These are phyloP conservation scores for Penicillium cosmopolitanum DNA, from an alignment of 495 filamentous ascomycete genomes.

Conservation along the genomic window DNA sequence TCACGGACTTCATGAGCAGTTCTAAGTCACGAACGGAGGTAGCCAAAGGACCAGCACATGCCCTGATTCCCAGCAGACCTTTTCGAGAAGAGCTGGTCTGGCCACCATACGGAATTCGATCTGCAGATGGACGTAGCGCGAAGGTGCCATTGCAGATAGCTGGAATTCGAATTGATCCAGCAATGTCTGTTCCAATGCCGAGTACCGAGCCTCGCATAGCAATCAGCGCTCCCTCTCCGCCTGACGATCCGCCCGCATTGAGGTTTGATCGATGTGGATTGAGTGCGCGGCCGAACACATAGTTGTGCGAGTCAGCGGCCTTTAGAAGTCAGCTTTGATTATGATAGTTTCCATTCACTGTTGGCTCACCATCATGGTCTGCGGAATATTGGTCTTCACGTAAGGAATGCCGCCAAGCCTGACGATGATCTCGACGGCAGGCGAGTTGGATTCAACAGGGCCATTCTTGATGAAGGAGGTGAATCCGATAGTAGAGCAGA, in stretches of 20 bases:
- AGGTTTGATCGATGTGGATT: slow-evolving; percentile 56
- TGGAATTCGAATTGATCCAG: slow-evolving; percentile 58
- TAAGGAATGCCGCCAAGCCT: slow-evolving; percentile 53
- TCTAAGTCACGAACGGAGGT: slow-evolving; percentile 58
- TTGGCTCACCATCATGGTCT: slow-evolving; percentile 28
- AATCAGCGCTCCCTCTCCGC: slow-evolving; percentile 63
- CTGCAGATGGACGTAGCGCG: slow-evolving; percentile 37
- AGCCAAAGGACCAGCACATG: slow-evolving; percentile 55
- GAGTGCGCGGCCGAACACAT: slow-evolving; percentile 58
- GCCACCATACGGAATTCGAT: slow-evolving; percentile 34
- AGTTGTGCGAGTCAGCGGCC: slow-evolving; percentile 25
- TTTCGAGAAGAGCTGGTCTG: slow-evolving; percentile 39
- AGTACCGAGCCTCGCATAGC: slow-evolving; percentile 56
- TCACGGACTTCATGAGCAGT: slow-evolving; percentile 43
- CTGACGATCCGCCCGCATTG: slow-evolving; percentile 56
- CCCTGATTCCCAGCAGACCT: slow-evolving; percentile 15
- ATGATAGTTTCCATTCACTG: not conserved
- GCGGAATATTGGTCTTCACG: slow-evolving; percentile 64
- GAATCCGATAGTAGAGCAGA: slow-evolving; percentile 26
- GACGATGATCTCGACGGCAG: slow-evolving; percentile 30
- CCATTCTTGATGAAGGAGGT: slow-evolving; percentile 22
- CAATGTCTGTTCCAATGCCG: slow-evolving; percentile 62
- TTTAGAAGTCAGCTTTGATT: not conserved
- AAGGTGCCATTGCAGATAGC: slow-evolving; percentile 46
- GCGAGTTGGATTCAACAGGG: slow-evolving; percentile 23